phyloP scores from a whole-genome alignment of 108 stramenopile species.

The Nitzschia inconspicua region DNA sequence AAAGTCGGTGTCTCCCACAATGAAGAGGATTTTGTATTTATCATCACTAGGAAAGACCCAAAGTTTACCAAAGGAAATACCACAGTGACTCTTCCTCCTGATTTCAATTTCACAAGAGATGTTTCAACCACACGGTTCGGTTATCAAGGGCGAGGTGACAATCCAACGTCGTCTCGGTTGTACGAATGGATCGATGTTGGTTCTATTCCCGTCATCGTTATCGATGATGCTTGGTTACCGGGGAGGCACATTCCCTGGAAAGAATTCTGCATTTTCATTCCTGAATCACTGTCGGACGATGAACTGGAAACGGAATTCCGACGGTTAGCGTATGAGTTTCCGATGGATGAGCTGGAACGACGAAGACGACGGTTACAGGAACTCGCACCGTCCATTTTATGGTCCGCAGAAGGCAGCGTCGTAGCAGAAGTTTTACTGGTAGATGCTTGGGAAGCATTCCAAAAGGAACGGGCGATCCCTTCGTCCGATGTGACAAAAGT shows the following conservation, averaged over 20 bases:
- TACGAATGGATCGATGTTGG: slow-evolving; percentile 1
- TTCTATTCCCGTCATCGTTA: background rate
- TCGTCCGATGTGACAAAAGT: too few relatives aligned
- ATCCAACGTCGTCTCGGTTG: too few relatives aligned
- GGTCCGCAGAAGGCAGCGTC: background rate
- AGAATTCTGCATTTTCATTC: background rate
- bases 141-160: background rate
- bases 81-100: too few relatives aligned
- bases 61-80: too few relatives aligned
- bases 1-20: too few relatives aligned
- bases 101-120: background rate
- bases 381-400: background rate
- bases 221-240: background rate
- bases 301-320: too few relatives aligned
- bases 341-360: background rate
- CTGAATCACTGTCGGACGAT: background rate
- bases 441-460: background rate
- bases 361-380: background rate
- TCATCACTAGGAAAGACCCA: too few relatives aligned
- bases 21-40: too few relatives aligned
- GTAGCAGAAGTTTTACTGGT: background rate
- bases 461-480: too few relatives aligned
- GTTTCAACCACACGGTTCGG: background rate
- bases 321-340: too few relatives aligned
- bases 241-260: background rate